Conservation (phyloP, 768 basidiomycete species). For the Rhizopogon roseolus region DNA sequence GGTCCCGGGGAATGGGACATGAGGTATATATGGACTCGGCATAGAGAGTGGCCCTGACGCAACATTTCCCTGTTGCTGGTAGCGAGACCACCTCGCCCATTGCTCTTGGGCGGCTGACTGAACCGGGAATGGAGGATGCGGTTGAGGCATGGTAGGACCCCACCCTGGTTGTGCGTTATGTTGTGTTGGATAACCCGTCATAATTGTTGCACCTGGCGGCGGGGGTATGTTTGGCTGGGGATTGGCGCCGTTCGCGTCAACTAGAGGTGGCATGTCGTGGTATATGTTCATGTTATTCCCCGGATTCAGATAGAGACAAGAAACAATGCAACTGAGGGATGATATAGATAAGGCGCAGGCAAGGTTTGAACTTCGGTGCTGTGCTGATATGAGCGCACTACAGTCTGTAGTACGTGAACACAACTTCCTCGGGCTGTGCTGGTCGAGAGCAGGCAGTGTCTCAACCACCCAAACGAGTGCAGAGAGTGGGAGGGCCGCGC, state of each 20-base stretch:
- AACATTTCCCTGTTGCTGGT: neutral
- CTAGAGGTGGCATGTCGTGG: constrained; percentile 23
- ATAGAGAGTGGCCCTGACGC: constrained; percentile 12
- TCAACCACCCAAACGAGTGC: neutral
- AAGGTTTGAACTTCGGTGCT: neutral
- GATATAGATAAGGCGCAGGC: neutral
- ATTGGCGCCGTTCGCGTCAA: constrained; percentile 10
- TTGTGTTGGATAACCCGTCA: constrained; percentile 10
- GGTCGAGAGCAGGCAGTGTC: too few species aligned
- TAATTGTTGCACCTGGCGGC: constrained; percentile 14
- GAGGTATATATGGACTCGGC: constrained; percentile 28
- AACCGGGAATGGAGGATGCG: neutral
- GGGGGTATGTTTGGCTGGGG: constrained; percentile 17
- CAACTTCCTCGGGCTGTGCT: neutral
- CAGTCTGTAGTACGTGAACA: neutral
- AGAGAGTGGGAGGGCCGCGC: neutral
- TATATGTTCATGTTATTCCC: constrained; percentile 8
- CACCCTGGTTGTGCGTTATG: constrained; percentile 10
- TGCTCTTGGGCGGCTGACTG: constrained; percentile 6
- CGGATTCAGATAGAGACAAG: constrained; percentile 10
- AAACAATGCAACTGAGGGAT: constrained; percentile 10
- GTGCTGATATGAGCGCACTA: neutral
- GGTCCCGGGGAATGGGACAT: constrained; percentile 9
- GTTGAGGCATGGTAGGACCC: neutral
- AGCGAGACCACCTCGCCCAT: constrained; percentile 3